Percentiles rank a stretch among this genome's conserved stretches.
Evolutionary conservation across 2,329 filamentous ascomycete species (phyloP).

Genomic region (Pleurostoma richardsiae): DNA sequence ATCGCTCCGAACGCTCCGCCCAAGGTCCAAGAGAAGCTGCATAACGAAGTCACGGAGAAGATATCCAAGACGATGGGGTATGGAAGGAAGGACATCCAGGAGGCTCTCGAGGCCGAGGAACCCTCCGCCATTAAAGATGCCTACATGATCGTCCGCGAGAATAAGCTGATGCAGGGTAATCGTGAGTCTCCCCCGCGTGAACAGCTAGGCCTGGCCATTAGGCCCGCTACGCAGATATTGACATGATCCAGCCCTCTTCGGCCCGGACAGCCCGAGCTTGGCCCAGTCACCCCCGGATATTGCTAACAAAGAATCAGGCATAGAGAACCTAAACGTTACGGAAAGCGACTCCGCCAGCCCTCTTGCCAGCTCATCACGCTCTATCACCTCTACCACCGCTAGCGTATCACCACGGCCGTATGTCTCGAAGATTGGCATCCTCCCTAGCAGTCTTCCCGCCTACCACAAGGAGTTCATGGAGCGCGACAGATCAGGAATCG

Average conservation of each 20-base stretch:
- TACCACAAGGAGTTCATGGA: slow-evolving; percentile 92
- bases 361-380: slow-evolving; percentile 50
- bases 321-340: slow-evolving; percentile 29
- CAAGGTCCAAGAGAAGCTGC: slow-evolving; percentile 81
- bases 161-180: slow-evolving; percentile 93
- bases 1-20: slow-evolving; percentile 75
- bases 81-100: slow-evolving; percentile 88
- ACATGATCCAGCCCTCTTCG: slow-evolving; percentile 39
- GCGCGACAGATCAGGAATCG: slow-evolving; percentile 51
- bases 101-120: slow-evolving; percentile 85
- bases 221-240: slow-evolving; percentile 13
- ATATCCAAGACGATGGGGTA: slow-evolving; percentile 98
- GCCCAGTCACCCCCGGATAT: slow-evolving; percentile 40
- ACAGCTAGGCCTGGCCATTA: neutral
- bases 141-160: slow-evolving; percentile 95
- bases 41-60: slow-evolving; percentile 89
- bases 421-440: slow-evolving; percentile 81
- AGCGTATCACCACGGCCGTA: slow-evolving; percentile 49
- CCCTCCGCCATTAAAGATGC: slow-evolving; percentile 98
- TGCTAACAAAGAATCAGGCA: slow-evolving; percentile 48
- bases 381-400: slow-evolving; percentile 43
- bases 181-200: slow-evolving; percentile 53
- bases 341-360: slow-evolving; percentile 38
- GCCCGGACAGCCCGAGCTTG: slow-evolving; percentile 35
- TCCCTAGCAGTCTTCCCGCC: slow-evolving; percentile 84